These are phyloP conservation scores for Alloascoidea hylecoeti DNA, from an alignment of 805 yeast genomes.

Conservation along the genomic window DNA sequence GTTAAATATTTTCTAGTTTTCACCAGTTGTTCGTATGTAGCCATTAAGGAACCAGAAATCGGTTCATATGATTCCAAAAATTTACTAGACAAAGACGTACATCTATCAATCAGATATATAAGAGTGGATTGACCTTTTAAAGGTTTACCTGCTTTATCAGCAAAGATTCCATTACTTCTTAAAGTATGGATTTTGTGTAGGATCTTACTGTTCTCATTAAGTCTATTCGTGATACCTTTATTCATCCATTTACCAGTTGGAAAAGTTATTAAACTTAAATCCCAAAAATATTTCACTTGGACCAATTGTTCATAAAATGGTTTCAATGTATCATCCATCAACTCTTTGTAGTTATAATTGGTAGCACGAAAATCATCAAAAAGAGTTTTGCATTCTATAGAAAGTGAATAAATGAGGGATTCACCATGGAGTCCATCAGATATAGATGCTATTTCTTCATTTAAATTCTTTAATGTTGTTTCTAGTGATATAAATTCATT, in stretches of 20 bases:
- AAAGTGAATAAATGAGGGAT: constrained; percentile 20
- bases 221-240: constrained; percentile 96
- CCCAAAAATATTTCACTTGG: constrained; percentile 58
- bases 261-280: too few species aligned
- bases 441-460: constrained; percentile 11
- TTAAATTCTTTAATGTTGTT: constrained; percentile 10
- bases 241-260: constrained; percentile 84
- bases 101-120: constrained; percentile 72
- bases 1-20: constrained; percentile 84
- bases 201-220: constrained; percentile 67
- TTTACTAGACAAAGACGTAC: constrained; percentile 83
- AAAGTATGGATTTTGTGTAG: constrained; percentile 62
- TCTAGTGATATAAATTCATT: too few species aligned
- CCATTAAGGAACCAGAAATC: constrained; percentile 85
- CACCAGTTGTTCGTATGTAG: constrained; percentile 83
- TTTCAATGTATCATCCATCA: constrained; percentile 32
- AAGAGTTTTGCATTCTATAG: constrained; percentile 73
- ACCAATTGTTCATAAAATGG: constrained; percentile 51
- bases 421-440: constrained; percentile 17
- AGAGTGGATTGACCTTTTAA: constrained; percentile 34
- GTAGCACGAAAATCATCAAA: constrained; percentile 50
- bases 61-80: constrained; percentile 89
- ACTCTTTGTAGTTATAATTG: too few species aligned
- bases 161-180: constrained; percentile 49
- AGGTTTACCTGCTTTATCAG: constrained; percentile 8